phyloP scores from a whole-genome alignment of 129 eudicot species.

The Dittrichia graveolens region DNA sequence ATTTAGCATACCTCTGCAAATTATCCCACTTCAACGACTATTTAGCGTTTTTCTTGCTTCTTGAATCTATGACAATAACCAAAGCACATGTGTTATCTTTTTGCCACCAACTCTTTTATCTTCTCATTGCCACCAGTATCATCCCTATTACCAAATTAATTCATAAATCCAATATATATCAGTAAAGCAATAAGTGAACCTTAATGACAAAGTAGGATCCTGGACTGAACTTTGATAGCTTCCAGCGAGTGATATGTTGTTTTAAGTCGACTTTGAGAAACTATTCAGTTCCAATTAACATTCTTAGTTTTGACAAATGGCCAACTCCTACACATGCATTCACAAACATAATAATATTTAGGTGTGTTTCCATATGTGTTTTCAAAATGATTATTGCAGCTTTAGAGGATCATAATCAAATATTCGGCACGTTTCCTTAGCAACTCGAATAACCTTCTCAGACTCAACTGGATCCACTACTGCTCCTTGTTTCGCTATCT shows the following conservation, averaged over 20 bases:
- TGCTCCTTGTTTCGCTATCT: constrained; percentile 80
- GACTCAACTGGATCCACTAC: constrained; percentile 99
- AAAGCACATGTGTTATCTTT: too few relatives aligned
- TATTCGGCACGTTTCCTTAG: constrained; percentile 51
- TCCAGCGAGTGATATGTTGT: neutral
- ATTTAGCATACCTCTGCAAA: too few relatives aligned
- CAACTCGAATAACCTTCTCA: constrained; percentile 72
- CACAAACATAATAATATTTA: neutral
- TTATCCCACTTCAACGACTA: too few relatives aligned
- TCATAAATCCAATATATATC: constrained; percentile 10
- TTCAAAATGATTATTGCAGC: neutral
- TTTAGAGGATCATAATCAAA: neutral
- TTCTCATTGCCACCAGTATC: constrained; percentile 97
- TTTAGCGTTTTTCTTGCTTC: too few relatives aligned
- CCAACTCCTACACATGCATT: neutral
- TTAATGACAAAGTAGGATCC: neutral
- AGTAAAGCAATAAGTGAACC: constrained; percentile 14
- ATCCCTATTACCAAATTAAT: constrained; percentile 56
- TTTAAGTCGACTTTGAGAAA: neutral
- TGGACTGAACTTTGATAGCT: neutral
- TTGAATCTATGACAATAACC: too few relatives aligned
- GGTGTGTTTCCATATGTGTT: too few relatives aligned
- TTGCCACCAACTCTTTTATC: constrained; percentile 69
- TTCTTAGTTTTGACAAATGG: neutral
- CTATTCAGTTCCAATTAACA: neutral